These are phyloP conservation scores for Aspergillus fijiensis DNA, from an alignment of 2,329 filamentous ascomycete genomes.

Conservation along the genomic window DNA sequence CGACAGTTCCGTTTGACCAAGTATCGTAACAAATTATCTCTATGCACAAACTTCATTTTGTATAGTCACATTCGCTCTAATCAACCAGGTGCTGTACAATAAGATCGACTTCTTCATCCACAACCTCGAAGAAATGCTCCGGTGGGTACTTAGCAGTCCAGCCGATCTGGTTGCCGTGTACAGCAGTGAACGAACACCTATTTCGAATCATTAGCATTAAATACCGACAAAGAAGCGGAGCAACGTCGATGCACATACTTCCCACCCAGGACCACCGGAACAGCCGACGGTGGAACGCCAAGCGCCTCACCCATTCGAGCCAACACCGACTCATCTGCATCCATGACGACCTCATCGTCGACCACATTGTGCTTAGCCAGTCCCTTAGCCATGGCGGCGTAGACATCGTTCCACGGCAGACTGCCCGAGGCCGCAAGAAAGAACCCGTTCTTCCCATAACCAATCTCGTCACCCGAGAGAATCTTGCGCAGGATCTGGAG, in stretches of 20 bases:
- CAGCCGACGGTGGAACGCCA: conserved; percentile 35
- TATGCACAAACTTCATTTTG: no score
- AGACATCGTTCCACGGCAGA: conserved; percentile 54
- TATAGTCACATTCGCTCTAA: not conserved
- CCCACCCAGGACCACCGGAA: conserved; percentile 46
- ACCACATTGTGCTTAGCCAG: conserved; percentile 45
- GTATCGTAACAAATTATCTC: no score
- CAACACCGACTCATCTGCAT: conserved; percentile 39
- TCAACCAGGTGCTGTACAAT: conserved; percentile 31
- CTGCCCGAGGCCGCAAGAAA: conserved; percentile 53
- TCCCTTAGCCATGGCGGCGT: conserved; percentile 46
- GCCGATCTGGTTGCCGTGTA: conserved; percentile 44
- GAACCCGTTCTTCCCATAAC: conserved; percentile 48
- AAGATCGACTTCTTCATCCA: conserved; percentile 49
- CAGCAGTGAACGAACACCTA: conserved; percentile 48
- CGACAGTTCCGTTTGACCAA: no score
- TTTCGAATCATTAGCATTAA: not conserved
- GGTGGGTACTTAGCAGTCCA: conserved; percentile 48
- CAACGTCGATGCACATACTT: conserved; percentile 31
- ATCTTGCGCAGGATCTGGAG: conserved; percentile 49
- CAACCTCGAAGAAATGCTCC: conserved; percentile 49
- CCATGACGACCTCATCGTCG: conserved; percentile 35
- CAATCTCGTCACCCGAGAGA: conserved; percentile 38
- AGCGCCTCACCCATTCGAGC: conserved; percentile 46
- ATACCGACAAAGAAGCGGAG: conserved; percentile 7